Evolutionary conservation across 2,329 filamentous ascomycete genomes (phyloP).

Genomic region (Pseudogymnoascus verrucosus): DNA sequence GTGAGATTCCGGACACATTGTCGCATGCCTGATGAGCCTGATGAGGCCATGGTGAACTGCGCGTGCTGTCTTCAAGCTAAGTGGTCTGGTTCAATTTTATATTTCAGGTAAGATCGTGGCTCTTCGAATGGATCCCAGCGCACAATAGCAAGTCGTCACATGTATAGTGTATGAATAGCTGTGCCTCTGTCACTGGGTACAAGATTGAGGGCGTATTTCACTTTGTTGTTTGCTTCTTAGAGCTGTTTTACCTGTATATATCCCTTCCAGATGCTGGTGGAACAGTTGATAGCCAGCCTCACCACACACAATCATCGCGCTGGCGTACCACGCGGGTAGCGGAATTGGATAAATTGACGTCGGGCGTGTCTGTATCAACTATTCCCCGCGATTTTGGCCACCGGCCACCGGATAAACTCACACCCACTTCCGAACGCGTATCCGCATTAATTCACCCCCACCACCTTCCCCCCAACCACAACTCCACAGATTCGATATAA

Average conservation of each 20-base stretch:
- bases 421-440: not conserved
- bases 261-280: not conserved
- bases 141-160: slow-evolving; percentile 3
- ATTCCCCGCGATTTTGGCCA: not conserved
- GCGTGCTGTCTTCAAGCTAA: not conserved
- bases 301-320: not conserved
- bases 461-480: not conserved
- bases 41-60: slow-evolving; percentile 22
- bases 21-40: slow-evolving; percentile 23
- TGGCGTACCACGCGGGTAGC: not conserved
- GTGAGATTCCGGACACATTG: slow-evolving; percentile 43
- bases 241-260: not conserved
- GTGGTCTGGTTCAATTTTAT: slow-evolving; percentile 1
- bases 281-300: not conserved
- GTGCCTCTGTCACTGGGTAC: not conserved
- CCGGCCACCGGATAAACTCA: not conserved
- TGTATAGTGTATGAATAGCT: not conserved
- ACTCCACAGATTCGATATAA: slow-evolving; percentile 6
- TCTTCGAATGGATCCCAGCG: not conserved
- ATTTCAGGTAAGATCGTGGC: not conserved
- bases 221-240: not conserved
- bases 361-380: not conserved
- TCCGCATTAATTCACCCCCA: not conserved
- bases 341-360: not conserved
- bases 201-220: not conserved